These are phyloP conservation scores for Celoporthe dispersa DNA, from an alignment of 2,329 filamentous ascomycete genomes.

Conservation along the genomic window DNA sequence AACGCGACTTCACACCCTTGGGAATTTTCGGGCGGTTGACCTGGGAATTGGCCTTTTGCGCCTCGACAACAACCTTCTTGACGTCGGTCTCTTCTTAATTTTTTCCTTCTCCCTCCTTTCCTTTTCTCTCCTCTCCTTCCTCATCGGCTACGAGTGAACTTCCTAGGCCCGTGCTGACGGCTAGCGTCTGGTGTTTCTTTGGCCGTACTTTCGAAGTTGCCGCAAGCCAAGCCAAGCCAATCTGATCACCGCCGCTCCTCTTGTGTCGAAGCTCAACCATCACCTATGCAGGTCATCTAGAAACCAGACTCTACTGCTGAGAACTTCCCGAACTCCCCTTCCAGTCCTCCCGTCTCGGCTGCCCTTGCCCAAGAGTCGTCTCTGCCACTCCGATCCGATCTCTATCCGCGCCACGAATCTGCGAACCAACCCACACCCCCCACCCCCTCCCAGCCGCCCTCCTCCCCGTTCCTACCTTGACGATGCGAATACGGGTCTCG, in stretches of 20 bases:
- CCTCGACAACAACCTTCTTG: not conserved
- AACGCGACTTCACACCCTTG: not conserved
- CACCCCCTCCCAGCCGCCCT: too few species aligned
- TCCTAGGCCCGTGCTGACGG: not conserved
- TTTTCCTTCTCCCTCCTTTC: not conserved
- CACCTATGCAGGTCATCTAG: not conserved
- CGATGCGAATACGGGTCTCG: conserved; percentile 20
- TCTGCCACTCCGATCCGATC: not conserved
- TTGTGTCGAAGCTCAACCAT: not conserved
- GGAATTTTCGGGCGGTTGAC: not conserved
- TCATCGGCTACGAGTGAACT: not conserved
- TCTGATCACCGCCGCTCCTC: not conserved
- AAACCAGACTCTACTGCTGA: not conserved
- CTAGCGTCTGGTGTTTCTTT: not conserved
- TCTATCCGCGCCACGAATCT: not conserved
- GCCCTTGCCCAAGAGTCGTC: not conserved
- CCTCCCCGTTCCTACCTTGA: conserved; percentile 2
- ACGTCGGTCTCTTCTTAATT: not conserved
- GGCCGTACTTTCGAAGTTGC: not conserved
- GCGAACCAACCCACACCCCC: not conserved
- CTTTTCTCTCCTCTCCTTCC: not conserved
- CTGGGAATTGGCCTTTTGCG: not conserved
- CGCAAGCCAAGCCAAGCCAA: not conserved
- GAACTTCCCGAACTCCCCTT: too few species aligned
- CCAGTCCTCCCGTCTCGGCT: not conserved